These are phyloP conservation scores for Saccharomyces cerevisiae DNA, from an alignment of 805 yeast genomes.

Conservation along the genomic window DNA sequence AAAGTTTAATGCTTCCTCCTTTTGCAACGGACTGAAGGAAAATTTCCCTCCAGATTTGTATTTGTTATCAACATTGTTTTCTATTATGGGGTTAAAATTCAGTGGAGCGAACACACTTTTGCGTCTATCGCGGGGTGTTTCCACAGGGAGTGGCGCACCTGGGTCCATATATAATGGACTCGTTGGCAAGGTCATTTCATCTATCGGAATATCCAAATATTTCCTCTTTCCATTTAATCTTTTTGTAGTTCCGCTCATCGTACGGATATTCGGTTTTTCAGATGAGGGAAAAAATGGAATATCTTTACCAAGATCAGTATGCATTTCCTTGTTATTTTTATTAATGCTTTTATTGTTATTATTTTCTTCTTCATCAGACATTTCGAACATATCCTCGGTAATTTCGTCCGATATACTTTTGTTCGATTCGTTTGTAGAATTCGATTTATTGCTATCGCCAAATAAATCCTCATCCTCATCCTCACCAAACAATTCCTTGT, in stretches of 20 bases:
- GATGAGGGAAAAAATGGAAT: conserved; percentile 3
- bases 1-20: conserved; percentile 28
- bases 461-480: conserved; percentile 32
- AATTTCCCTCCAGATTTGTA: conserved; percentile 88
- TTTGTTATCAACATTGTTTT: conserved; percentile 70
- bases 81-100: conserved; percentile 71
- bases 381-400: conserved; percentile 26
- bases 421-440: conserved; percentile 7
- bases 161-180: conserved; percentile 65
- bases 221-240: conserved; percentile 20
- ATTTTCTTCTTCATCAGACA: conserved; percentile 25
- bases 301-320: conserved; percentile 3
- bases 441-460: conserved; percentile 28
- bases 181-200: conserved; percentile 46
- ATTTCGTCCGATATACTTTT: conserved; percentile 20
- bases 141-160: conserved; percentile 71
- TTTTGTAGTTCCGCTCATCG: conserved; percentile 1
- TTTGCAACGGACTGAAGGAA: conserved; percentile 33
- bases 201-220: conserved; percentile 46
- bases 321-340: conserved; percentile 3
- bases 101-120: conserved; percentile 76
- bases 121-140: conserved; percentile 37
- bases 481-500: conserved; percentile 29
- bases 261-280: conserved; percentile 3
- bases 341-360: conserved; percentile 3